Evolutionary conservation across 2,329 filamentous ascomycete genomes (phyloP).

Genomic region (Aspergillus sp.): DNA sequence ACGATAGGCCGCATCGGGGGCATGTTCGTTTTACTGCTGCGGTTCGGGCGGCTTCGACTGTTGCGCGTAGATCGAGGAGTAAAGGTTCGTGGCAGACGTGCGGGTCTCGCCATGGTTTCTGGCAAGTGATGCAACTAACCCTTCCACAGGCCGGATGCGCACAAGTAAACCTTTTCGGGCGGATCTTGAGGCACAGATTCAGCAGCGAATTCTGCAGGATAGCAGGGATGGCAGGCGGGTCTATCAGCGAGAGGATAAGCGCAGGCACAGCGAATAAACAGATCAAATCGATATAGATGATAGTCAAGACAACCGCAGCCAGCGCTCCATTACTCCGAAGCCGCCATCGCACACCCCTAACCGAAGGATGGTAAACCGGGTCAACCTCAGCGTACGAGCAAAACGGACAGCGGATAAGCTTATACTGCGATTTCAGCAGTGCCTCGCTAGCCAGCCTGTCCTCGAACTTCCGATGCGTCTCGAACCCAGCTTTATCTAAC

Average conservation of each 20-base stretch:
- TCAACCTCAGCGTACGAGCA: slow-evolving; percentile 89
- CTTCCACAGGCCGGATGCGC: slow-evolving; percentile 61
- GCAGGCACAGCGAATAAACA: slow-evolving; percentile 45
- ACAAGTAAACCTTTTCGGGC: slow-evolving; percentile 72
- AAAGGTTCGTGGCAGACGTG: slow-evolving; percentile 86
- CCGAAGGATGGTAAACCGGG: slow-evolving; percentile 58
- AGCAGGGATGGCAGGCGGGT: slow-evolving; percentile 41
- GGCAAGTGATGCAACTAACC: slow-evolving; percentile 72
- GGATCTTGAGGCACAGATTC: slow-evolving; percentile 62
- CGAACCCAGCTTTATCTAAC: slow-evolving; percentile 60
- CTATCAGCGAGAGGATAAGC: slow-evolving; percentile 51
- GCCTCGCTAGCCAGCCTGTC: slow-evolving; percentile 70
- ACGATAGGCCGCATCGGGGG: slow-evolving; percentile 80
- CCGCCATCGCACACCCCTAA: slow-evolving; percentile 48
- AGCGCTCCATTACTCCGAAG: slow-evolving; percentile 51
- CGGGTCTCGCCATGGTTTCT: slow-evolving; percentile 76
- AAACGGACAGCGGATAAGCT: slow-evolving; percentile 78
- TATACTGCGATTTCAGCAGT: slow-evolving; percentile 64
- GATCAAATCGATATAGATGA: slow-evolving; percentile 39
- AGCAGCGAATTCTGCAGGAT: slow-evolving; percentile 56
- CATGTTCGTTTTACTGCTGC: slow-evolving; percentile 92
- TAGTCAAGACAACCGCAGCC: slow-evolving; percentile 44
- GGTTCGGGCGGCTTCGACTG: slow-evolving; percentile 88
- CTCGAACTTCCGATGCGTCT: slow-evolving; percentile 69
- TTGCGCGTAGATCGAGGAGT: slow-evolving; percentile 72